Base-by-base conservation (phyloP, 306 rosid species). In the Sicyos baderoa region DNA sequence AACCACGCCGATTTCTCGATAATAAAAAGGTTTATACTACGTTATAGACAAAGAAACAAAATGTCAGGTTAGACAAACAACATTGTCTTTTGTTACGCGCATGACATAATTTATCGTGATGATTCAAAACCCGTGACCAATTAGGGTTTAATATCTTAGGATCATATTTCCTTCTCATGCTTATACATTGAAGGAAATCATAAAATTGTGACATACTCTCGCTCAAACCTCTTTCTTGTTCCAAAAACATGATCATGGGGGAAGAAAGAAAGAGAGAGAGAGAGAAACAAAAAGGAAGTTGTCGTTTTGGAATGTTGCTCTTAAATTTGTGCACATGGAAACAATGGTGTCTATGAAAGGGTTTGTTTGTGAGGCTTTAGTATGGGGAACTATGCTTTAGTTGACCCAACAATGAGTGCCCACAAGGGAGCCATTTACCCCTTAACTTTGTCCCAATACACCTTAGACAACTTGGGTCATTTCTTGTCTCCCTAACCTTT, bases 291-390 rank as follows among this genome's bases (percentile, higher is more conserved):
- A 89, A 86, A 84, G 86, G 84, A 78, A 89, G 87, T 83, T 85
- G 94, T 83, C 74, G 86, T 78, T 86, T 93, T 90, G 96, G 97
- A 86, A 89, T 82, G 88, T 88, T 89, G 95, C 91, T 81, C 82
- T 89, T 89, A 84, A 91, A 87, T 87, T 84, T 52, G 86, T 35
- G 87, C 99, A 93, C 99, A 93, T 93, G 98, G 97, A 87, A 93
- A 93, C 95, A 93, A 93, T 59, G 89, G 74, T 82, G 96, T 88
- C 91, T 84, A 84, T 75, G 72, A 79, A 83, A 29, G 35, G 91
- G 48, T 78, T 86, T 81, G 73, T 77, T 74, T 84, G 25, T 82
- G 81, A 79, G 85, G 75, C 81, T 80, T 84, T 55, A 86, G 42
- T 35, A 93, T 90, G 90, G 99, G 99, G 97, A 85, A 86, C 82